A percentile compares a stretch with the other conserved stretches of the same genome.
Conservation (phyloP, 192 early-diverging fungal species). For the Paraglomus occultum region DNA sequence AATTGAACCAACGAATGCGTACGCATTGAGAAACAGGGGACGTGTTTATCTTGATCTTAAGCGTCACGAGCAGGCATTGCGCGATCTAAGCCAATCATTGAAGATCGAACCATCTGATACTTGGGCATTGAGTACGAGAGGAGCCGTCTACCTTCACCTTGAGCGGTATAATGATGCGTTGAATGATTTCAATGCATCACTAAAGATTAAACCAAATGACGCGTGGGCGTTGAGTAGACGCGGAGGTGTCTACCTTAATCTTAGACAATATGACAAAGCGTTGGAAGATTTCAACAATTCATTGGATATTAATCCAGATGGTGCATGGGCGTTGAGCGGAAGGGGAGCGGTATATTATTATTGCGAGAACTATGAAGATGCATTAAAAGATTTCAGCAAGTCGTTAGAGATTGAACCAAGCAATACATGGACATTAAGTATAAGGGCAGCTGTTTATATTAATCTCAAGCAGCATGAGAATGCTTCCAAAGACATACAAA, state of each 20-base stretch:
- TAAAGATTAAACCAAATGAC: not conserved
- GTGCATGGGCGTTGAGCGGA: not conserved
- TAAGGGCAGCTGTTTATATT: slow-evolving; percentile 1
- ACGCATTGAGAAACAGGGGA: not conserved
- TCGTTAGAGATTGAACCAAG: not conserved
- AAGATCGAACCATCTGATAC: not conserved
- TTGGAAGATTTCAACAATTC: slow-evolving; percentile 13
- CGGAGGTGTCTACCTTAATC: slow-evolving; percentile 6
- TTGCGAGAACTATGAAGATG: not conserved
- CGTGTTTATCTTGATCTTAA: not conserved
- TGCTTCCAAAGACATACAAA: not conserved
- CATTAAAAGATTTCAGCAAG: slow-evolving; percentile 8
- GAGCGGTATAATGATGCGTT: not conserved
- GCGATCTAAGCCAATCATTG: not conserved
- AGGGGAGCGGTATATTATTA: slow-evolving; percentile 5
- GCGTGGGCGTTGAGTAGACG: slow-evolving; percentile 20
- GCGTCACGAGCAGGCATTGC: not conserved
- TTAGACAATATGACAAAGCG: slow-evolving; percentile 12
- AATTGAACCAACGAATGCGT: not conserved
- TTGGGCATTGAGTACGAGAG: not conserved
- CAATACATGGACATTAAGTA: slow-evolving; percentile 15
- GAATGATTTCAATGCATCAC: not conserved
- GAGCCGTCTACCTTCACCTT: not conserved
- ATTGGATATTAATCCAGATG: not conserved
- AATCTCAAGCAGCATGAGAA: not conserved